Evolutionary conservation across 768 basidiomycete species (phyloP).

Genomic region (Hygrocybe coccinea): DNA sequence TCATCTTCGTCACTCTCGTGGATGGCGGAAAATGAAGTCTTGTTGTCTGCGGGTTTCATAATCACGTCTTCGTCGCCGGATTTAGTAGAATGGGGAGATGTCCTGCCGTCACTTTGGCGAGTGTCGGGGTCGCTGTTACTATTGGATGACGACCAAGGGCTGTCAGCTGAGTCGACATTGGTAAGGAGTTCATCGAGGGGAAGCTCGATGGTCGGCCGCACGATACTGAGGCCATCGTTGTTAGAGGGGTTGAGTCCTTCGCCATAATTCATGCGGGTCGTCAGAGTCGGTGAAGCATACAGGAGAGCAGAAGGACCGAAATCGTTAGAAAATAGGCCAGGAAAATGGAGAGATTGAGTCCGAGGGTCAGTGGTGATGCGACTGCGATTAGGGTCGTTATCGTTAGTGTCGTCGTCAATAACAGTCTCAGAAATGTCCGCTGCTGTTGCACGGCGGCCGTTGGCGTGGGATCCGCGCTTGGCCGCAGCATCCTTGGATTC

Average conservation of each 20-base stretch:
- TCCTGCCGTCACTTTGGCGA: background rate
- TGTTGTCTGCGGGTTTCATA: conserved; percentile 3
- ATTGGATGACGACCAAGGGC: conserved; percentile 10
- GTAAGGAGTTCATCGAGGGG: conserved; percentile 79
- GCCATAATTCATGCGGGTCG: conserved; percentile 69
- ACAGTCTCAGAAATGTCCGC: conserved; percentile 22
- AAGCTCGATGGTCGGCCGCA: conserved; percentile 78
- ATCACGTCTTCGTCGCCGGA: background rate
- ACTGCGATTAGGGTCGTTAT: conserved; percentile 36
- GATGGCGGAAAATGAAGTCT: conserved; percentile 4
- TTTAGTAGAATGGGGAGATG: background rate
- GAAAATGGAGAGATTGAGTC: conserved; percentile 57
- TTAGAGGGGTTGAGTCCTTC: conserved; percentile 55
- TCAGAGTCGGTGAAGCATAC: conserved; percentile 60
- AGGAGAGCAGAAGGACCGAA: conserved; percentile 78
- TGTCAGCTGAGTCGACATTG: conserved; percentile 30
- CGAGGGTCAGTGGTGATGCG: conserved; percentile 18
- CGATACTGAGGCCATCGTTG: conserved; percentile 55
- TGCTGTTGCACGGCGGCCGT: conserved; percentile 23
- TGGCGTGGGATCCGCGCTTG: conserved; percentile 27
- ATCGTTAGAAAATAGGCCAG: conserved; percentile 64
- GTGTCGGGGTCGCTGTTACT: conserved; percentile 8
- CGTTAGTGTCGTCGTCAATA: conserved; percentile 27
- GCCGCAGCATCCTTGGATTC: conserved; percentile 53
- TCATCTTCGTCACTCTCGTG: conserved; percentile 33